A percentile compares a stretch with the other conserved stretches of the same genome.
Evolutionary conservation across 345 rosid genomes (phyloP).

Genomic region (Gossypium arboreum): DNA sequence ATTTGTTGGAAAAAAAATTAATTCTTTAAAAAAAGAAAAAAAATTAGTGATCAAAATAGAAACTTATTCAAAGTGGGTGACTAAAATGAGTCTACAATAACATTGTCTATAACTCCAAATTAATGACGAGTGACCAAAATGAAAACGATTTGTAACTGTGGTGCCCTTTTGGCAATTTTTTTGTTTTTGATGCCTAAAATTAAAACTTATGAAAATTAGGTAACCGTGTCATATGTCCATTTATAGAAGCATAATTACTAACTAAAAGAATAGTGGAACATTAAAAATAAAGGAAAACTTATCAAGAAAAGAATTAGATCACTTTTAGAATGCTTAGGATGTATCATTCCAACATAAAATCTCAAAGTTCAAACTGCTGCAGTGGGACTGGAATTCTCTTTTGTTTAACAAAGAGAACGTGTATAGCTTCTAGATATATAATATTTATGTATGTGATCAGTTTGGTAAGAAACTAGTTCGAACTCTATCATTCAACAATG

Average conservation of each 20-base stretch:
- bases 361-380: not conserved
- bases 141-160: too few species aligned
- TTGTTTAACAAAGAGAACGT: not conserved
- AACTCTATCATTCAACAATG: not conserved
- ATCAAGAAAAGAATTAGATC: not conserved
- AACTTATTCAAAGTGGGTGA: too few species aligned
- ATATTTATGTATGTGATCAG: not conserved
- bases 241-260: not conserved
- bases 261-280: not conserved
- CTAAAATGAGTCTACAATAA: too few species aligned
- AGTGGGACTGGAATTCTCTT: not conserved
- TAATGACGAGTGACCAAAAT: too few species aligned
- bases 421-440: not conserved
- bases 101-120: too few species aligned
- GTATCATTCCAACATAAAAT: not conserved
- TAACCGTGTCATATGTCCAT: not conserved
- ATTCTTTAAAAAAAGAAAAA: too few species aligned
- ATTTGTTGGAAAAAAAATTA: too few species aligned
- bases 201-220: too few species aligned
- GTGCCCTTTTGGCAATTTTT: too few species aligned
- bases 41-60: too few species aligned
- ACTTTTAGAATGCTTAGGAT: not conserved
- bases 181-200: too few species aligned
- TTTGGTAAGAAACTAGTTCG: not conserved
- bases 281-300: not conserved